Base-by-base conservation (phyloP, 805 yeast genomes). In the Candida germanica region DNA sequence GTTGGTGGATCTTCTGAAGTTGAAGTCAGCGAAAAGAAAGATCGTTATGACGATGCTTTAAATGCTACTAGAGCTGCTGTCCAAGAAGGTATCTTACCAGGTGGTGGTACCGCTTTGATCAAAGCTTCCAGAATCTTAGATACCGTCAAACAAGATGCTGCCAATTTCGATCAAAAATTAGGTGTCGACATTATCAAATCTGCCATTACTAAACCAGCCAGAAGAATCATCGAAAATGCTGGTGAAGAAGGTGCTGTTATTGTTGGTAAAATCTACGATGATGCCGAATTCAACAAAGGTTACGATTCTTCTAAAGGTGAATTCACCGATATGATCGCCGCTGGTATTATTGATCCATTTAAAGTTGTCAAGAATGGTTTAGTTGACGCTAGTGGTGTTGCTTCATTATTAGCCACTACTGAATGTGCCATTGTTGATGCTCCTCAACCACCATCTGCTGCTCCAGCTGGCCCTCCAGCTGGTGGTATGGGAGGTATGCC, bases 61-160 rank as follows among this genome's bases (percentile, higher is more conserved):
- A 91, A 93, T 61, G 97, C 98, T 38, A 93, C 98, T 36, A 87
- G 98, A 69, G 97, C 98, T 44, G 98, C 98, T 48, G 96, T 93
- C 47, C 91, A 91, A 69, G 96, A 87, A 69, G 98, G 98, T 70
- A 88, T 93, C 59, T 77, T 93, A 50, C 98, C 98, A 59, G 98
- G 98, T 72, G 98, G 98, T 64, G 98, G 98, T 70, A 87, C 97
- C 49, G 98, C 98, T 40, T 76, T 93, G 58, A 76, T 87, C 56
- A 93, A 93, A 77, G 97, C 98, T 34, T 77, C 94, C 36, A 74
- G 79, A 52, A 64, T 80, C 44, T 75, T 93, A 54, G 87, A 79
- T 47, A 71, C 63, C 15, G 80, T 86, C 46, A 73, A 79, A 63
- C 77, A 85, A 44, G 83, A 73, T 23, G 70, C 71, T 31, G 59